Percentiles rank a stretch among this genome's conserved stretches.
phyloP scores from a whole-genome alignment of 2,329 filamentous ascomycete species.

The Claviceps sp. region DNA sequence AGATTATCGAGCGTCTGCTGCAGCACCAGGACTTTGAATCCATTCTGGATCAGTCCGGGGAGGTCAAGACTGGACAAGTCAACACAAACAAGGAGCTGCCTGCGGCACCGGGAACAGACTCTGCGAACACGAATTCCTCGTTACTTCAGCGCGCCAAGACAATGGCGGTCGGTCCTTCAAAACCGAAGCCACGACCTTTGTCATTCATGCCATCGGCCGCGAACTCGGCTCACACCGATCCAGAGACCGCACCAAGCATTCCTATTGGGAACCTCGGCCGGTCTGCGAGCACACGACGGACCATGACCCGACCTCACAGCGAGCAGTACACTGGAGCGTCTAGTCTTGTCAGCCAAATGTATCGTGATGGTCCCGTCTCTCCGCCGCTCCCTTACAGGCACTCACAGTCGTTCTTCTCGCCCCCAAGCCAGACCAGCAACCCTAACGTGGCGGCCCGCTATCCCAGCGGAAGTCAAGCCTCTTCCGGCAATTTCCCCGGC shows the following conservation, averaged over 20 bases:
- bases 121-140: conserved; percentile 25
- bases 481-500: conserved; percentile 55
- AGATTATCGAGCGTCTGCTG: conserved; percentile 90
- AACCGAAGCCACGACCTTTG: conserved; percentile 40
- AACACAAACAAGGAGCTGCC: conserved; percentile 77
- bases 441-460: conserved; percentile 36
- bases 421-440: conserved; percentile 35
- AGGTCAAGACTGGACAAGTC: conserved; percentile 23
- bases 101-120: conserved; percentile 39
- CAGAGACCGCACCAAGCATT: conserved; percentile 62
- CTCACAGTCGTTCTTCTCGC: conserved; percentile 51
- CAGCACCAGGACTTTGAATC: conserved; percentile 92
- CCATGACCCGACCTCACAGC: conserved; percentile 39
- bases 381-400: conserved; percentile 44
- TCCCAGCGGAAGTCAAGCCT: conserved; percentile 34
- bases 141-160: conserved; percentile 50
- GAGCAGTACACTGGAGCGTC: conserved; percentile 53
- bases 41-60: conserved; percentile 70
- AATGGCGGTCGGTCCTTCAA: conserved; percentile 36
- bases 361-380: conserved; percentile 55
- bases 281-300: conserved; percentile 39
- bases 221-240: conserved; percentile 43
- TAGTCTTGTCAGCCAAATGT: conserved; percentile 78
- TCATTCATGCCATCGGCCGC: conserved; percentile 37
- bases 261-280: conserved; percentile 49